These are phyloP conservation scores for Conoideocrella luteorostrata DNA, from an alignment of 2,329 filamentous ascomycete species.

Conservation along the genomic window DNA sequence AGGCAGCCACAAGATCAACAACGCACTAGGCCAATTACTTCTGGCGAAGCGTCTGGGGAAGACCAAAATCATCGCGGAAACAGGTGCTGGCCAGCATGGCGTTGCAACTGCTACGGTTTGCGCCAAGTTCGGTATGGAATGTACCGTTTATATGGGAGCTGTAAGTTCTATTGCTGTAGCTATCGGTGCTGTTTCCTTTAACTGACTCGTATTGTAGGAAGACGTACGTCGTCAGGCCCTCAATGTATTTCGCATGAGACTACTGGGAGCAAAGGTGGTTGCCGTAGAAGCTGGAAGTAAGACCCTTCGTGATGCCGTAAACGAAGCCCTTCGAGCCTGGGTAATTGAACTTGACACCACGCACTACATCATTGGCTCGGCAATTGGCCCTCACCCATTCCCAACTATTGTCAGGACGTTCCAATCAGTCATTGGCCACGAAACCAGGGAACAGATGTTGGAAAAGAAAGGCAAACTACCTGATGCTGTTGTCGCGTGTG, in stretches of 20 bases:
- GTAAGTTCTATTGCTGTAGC: constrained; percentile 26
- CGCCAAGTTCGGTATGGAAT: constrained; percentile 97
- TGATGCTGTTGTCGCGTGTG: constrained; percentile 92
- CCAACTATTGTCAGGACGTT: constrained; percentile 96
- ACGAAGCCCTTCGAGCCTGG: constrained; percentile 92
- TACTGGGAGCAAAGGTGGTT: constrained; percentile 87
- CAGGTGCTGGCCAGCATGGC: constrained; percentile 94
- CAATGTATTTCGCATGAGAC: constrained; percentile 97
- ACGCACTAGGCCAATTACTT: constrained; percentile 88
- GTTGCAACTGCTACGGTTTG: constrained; percentile 96
- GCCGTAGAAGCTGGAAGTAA: constrained; percentile 86
- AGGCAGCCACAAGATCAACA: constrained; percentile 99
- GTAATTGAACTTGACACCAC: constrained; percentile 88
- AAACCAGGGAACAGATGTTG: constrained; percentile 89
- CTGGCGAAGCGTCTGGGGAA: constrained; percentile 83
- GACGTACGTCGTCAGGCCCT: constrained; percentile 93
- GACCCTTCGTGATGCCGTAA: constrained; percentile 82
- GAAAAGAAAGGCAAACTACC: constrained; percentile 81
- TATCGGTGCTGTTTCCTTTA: not conserved
- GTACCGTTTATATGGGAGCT: constrained; percentile 96
- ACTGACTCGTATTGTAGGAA: constrained; percentile 45
- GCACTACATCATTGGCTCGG: constrained; percentile 97
- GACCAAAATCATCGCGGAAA: constrained; percentile 96
- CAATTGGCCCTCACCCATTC: constrained; percentile 96
- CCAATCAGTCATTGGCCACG: constrained; percentile 91